These are phyloP conservation scores for Saccharomycopsis sp. DNA, from an alignment of 805 yeast genomes.

Conservation along the genomic window DNA sequence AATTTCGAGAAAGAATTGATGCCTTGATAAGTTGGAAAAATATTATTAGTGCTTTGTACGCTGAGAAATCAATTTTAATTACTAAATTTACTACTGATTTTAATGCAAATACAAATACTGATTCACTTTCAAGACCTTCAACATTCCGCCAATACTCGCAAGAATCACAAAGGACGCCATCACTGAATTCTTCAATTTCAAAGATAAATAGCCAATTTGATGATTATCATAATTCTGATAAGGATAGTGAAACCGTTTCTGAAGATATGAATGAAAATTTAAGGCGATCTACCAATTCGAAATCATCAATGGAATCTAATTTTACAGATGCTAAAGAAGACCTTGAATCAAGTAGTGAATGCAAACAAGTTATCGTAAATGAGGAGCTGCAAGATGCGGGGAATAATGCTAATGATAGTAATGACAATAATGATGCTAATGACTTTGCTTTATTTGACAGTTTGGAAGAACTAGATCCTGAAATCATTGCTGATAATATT, in stretches of 20 bases:
- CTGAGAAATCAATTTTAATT: slow-evolving; percentile 53
- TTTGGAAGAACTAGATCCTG: slow-evolving; percentile 14
- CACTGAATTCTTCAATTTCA: slow-evolving; percentile 6
- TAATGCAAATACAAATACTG: neutral
- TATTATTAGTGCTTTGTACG: slow-evolving; percentile 58
- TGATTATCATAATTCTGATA: neutral
- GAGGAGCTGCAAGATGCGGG: too few relatives aligned
- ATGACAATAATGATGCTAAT: neutral
- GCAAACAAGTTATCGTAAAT: neutral
- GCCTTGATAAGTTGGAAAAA: slow-evolving; percentile 82
- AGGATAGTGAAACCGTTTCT: slow-evolving; percentile 1
- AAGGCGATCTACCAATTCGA: too few relatives aligned
- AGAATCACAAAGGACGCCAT: neutral
- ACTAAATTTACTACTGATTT: slow-evolving; percentile 43
- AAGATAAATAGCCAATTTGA: neutral
- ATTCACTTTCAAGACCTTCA: neutral
- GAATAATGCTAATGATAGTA: neutral
- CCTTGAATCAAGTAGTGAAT: neutral
- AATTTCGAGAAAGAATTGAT: slow-evolving; percentile 58
- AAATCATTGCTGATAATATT: slow-evolving; percentile 17
- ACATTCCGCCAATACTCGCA: neutral
- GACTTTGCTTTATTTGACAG: neutral
- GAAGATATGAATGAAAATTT: neutral
- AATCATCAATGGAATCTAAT: too few relatives aligned
- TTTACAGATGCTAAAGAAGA: neutral